Percentiles rank a stretch among this genome's conserved stretches.
Evolutionary conservation across 306 rosid genomes (phyloP).

Genomic region (Gillenia trifoliata): DNA sequence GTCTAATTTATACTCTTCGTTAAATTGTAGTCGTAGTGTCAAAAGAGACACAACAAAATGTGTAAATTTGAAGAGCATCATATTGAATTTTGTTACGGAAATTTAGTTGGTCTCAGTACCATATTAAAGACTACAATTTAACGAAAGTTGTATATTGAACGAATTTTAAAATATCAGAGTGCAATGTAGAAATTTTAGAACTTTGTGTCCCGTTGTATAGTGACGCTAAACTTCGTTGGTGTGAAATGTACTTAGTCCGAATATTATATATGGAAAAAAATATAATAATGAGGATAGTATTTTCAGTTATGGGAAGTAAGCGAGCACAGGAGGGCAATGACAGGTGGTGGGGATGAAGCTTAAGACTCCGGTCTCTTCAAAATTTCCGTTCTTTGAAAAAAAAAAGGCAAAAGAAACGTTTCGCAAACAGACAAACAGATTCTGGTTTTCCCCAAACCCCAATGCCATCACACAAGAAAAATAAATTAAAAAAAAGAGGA

Average conservation of each 20-base stretch:
- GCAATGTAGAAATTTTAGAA: no score
- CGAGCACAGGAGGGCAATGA: background rate
- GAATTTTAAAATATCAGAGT: no score
- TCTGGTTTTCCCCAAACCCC: slow-evolving; percentile 47
- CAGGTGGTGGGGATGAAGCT: slow-evolving; percentile 20
- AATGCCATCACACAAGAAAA: slow-evolving; percentile 22
- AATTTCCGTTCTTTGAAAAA: slow-evolving; percentile 36
- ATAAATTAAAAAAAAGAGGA: background rate
- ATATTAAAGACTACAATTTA: background rate
- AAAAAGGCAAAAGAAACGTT: slow-evolving; percentile 18
- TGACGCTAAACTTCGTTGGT: background rate
- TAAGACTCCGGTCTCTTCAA: background rate
- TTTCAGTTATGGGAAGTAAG: background rate
- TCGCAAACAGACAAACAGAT: slow-evolving; percentile 45
- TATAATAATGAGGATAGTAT: background rate
- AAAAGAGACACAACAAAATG: background rate
- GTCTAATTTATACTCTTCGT: no score
- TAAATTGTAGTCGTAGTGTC: background rate
- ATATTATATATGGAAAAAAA: no score
- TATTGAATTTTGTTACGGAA: background rate
- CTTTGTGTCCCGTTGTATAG: background rate
- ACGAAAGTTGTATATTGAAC: background rate
- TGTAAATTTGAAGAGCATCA: background rate
- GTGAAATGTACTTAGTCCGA: background rate
- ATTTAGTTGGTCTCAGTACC: background rate